Evolutionary conservation across 176 grass and related monocot species (phyloP), one percentile per base, ranked within the genome.

Genomic region (Triticum monococcum): DNA sequence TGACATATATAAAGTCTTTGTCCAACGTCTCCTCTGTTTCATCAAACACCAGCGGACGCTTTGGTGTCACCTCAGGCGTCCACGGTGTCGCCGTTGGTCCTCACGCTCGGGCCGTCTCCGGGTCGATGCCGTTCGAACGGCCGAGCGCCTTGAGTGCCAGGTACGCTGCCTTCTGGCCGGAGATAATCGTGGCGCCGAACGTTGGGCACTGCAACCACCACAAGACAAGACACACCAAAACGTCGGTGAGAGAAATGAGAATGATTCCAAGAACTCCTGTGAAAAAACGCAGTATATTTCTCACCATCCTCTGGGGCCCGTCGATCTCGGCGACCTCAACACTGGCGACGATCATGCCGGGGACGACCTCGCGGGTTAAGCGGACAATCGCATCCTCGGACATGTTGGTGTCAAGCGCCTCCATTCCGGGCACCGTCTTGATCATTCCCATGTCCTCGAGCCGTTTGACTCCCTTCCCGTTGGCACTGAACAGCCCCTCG

Each of bases 241-340:
- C 45, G 45, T 12, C 12, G 11, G 3, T 13, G 12, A 4, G 2
- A 22, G 8, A 25, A 37, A 20, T 31, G 35, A 41, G 18, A 22
- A 8, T 11, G 8, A 40, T 60, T 38, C 28, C 30, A 52, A 52
- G 37, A 57, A 68, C 10, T 22, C 12, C 0, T 17, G 30, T 11
- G 12, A 45, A 25, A 3, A 20, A 32, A 22, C 43, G 5, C 33
- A 67, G 16, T 4, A 17, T 46, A 46, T 46, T 46, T 13, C 45
- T 46, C 12, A 98, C 96, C 97, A 98, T 98, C 84, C 97, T 95
- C 0, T 92, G 96, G 18, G 96, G 89, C 33, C 92, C 96, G 37
- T 96, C 94, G n/a, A 98, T 98, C 90, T 98, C 96, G 10, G 96
- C 96, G 24, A 96, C 96, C 87, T 98, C 96, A 94, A 98, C 96